Evolutionary conservation across 2,329 filamentous ascomycete species (phyloP).

Genomic region (Pseudogymnoascus sp.): DNA sequence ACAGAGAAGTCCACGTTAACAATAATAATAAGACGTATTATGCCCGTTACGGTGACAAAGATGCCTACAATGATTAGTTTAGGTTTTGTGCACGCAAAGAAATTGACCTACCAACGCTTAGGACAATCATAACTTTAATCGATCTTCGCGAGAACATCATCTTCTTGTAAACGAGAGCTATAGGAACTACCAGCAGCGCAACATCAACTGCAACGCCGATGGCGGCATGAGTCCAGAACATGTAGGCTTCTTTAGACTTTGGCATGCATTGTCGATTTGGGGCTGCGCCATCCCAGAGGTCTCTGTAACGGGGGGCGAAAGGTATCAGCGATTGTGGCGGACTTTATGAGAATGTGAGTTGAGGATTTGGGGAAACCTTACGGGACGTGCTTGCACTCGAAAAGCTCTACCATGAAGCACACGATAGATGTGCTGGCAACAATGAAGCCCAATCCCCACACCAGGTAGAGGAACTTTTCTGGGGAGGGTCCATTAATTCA

Average conservation of each 20-base stretch:
- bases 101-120: constrained; percentile 24
- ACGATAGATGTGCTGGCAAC: constrained; percentile 11
- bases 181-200: constrained; percentile 30
- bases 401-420: constrained; percentile 15
- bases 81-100: background rate
- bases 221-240: constrained; percentile 31
- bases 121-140: constrained; percentile 31
- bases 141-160: constrained; percentile 31
- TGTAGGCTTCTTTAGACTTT: constrained; percentile 19
- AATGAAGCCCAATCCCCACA: constrained; percentile 11
- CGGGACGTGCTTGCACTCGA: constrained; percentile 14
- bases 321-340: background rate
- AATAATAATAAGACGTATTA: constrained; percentile 34
- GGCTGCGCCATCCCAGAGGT: constrained; percentile 12
- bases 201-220: constrained; percentile 31
- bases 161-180: constrained; percentile 32
- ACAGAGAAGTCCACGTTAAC: constrained; percentile 24
- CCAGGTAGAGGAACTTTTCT: constrained; percentile 11
- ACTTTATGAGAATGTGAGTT: background rate
- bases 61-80: constrained; percentile 20
- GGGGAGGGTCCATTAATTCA: background rate
- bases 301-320: background rate
- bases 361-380: background rate
- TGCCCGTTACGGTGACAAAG: constrained; percentile 32
- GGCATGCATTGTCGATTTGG: constrained; percentile 25